A percentile compares a stretch with the other conserved stretches of the same genome.
These are phyloP conservation scores for Mycena sp. DNA, from an alignment of 1,284 basidiomycete species.

Conservation along the genomic window DNA sequence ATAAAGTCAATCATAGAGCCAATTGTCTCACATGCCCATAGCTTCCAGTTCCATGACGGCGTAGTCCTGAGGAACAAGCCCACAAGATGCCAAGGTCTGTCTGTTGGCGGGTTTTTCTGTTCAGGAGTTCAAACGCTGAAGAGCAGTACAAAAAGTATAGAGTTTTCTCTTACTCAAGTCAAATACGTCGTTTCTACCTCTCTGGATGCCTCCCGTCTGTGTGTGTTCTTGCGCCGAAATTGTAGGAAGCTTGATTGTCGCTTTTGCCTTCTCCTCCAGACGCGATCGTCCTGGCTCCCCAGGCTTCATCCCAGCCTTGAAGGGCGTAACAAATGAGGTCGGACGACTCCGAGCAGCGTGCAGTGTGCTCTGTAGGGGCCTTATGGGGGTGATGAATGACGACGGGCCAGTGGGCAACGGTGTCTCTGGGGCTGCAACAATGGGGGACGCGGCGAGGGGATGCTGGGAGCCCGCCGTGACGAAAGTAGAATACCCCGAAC, in stretches of 20 bases:
- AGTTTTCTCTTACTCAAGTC: conserved; percentile 55
- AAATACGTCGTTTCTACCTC: conserved; percentile 43
- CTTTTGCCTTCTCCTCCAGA: conserved; percentile 36
- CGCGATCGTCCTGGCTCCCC: conserved; percentile 57
- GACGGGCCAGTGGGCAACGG: conserved; percentile 23
- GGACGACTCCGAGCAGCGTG: conserved; percentile 33
- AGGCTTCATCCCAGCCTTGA: conserved; percentile 68
- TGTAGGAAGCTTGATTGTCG: conserved; percentile 18
- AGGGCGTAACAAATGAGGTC: conserved; percentile 69
- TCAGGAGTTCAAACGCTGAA: conserved; percentile 6
- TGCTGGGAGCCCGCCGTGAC: conserved; percentile 33
- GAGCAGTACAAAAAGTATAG: neutral
- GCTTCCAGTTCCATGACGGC: conserved; percentile 57
- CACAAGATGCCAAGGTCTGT: conserved; percentile 57
- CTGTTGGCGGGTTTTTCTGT: conserved; percentile 54
- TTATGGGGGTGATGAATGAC: conserved; percentile 13
- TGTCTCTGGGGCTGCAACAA: conserved; percentile 22
- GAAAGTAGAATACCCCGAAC: conserved; percentile 22
- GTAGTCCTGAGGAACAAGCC: conserved; percentile 68
- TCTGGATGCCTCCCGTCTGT: neutral
- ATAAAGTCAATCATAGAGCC: neutral
- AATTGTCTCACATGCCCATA: conserved; percentile 66
- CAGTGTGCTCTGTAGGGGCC: conserved; percentile 9
- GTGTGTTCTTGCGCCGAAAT: neutral
- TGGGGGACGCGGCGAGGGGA: conserved; percentile 32